A percentile compares a stretch with the other conserved stretches of the same genome.
phyloP scores from a whole-genome alignment of 371 early-diverging fungal species.

The Blakeslea trispora region DNA sequence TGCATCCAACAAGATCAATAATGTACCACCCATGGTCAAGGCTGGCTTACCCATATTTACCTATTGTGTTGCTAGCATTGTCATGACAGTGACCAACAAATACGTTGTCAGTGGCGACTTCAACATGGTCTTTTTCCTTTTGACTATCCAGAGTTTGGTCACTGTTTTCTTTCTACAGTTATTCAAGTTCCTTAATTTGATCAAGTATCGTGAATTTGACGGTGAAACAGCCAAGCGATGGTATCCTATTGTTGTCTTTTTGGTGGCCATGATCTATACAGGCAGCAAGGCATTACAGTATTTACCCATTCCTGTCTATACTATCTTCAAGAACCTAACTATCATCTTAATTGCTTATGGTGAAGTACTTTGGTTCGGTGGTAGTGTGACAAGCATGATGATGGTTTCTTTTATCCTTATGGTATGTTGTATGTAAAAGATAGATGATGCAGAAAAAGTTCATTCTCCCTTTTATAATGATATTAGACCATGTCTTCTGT shows the following conservation, averaged over 20 bases:
- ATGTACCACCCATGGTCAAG: constrained; percentile 22
- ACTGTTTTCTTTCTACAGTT: constrained; percentile 41
- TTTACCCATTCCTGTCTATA: constrained; percentile 94
- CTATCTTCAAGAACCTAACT: constrained; percentile 98
- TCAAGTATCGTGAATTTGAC: constrained; percentile 68
- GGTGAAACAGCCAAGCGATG: constrained; percentile 72
- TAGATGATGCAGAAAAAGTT: neutral
- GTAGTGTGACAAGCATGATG: constrained; percentile 78
- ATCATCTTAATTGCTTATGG: constrained; percentile 97
- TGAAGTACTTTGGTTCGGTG: constrained; percentile 84
- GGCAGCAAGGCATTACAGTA: constrained; percentile 94
- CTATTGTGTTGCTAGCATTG: constrained; percentile 90
- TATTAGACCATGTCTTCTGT: constrained; percentile 82
- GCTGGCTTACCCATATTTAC: constrained; percentile 67
- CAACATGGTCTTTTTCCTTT: constrained; percentile 89
- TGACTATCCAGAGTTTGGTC: constrained; percentile 68
- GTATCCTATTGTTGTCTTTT: constrained; percentile 85
- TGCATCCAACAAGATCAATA: constrained; percentile 20
- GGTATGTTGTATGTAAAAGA: constrained; percentile 43
- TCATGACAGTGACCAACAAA: constrained; percentile 98
- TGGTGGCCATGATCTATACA: constrained; percentile 97
- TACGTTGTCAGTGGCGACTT: constrained; percentile 87
- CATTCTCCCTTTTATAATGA: too few relatives aligned
- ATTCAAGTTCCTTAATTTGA: constrained; percentile 66
- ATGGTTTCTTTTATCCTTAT: constrained; percentile 87